A percentile compares a stretch with the other conserved stretches of the same genome.
Conservation (phyloP, 78 protist genomes). For the Cavenderia fasciculata region DNA sequence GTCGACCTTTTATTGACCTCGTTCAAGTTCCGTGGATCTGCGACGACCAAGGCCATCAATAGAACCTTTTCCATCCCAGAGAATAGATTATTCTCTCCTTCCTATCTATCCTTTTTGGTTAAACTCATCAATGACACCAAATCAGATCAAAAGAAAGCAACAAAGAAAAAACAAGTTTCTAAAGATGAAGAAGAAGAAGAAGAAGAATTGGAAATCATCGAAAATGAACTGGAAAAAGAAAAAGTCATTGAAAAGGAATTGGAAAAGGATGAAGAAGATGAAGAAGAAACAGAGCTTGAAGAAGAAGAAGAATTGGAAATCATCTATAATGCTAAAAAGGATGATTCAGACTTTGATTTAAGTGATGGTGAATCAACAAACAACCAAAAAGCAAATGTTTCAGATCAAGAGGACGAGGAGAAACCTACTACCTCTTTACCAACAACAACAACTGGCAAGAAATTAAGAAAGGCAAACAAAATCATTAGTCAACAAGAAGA, state of each 20-base stretch:
- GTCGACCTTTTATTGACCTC: background rate
- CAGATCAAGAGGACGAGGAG: background rate
- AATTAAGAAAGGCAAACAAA: background rate
- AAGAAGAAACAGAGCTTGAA: background rate
- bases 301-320: background rate
- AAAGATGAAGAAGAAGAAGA: constrained; percentile 7
- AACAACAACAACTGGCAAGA: background rate
- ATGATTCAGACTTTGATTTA: background rate
- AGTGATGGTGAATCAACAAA: too few relatives aligned
- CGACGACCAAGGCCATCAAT: background rate
- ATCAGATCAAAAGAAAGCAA: background rate
- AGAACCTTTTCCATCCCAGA: background rate
- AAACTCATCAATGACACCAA: background rate
- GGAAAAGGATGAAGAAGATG: background rate
- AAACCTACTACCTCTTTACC: background rate
- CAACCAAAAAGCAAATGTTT: background rate
- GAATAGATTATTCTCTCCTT: background rate
- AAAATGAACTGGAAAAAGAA: background rate
- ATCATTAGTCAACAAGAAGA: too few relatives aligned
- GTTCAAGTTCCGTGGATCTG: background rate
- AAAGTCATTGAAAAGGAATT: background rate
- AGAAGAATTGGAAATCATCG: constrained; percentile 11
- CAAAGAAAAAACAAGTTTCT: background rate
- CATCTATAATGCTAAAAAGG: background rate
- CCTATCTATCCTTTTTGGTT: background rate